Conservation (phyloP, 305 asterid genomes). For the Striga hermonthica region DNA sequence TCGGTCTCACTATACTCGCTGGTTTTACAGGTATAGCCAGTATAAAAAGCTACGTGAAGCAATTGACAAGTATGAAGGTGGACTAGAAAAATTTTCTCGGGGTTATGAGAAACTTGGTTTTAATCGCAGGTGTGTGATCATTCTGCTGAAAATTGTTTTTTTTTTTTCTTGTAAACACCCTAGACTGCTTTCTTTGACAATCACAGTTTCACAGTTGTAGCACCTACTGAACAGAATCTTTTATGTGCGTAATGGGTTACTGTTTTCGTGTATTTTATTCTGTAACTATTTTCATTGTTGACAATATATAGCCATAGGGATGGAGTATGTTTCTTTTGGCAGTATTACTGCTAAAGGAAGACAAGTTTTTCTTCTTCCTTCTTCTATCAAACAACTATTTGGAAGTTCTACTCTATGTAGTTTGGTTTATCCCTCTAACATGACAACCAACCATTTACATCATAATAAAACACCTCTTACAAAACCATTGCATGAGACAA, state of each 20-base stretch:
- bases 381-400: conserved; percentile 22
- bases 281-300: conserved; percentile 21
- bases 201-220: conserved; percentile 28
- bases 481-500: neutral
- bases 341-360: conserved; percentile 15
- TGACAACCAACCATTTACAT: neutral
- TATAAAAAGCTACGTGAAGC: conserved; percentile 73
- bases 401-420: conserved; percentile 5
- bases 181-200: conserved; percentile 12
- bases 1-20: conserved; percentile 22
- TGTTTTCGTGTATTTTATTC: conserved; percentile 12
- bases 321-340: neutral
- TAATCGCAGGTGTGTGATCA: conserved; percentile 65
- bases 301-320: neutral
- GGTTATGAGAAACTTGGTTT: conserved; percentile 96
- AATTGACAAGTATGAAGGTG: conserved; percentile 92
- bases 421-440: conserved; percentile 12
- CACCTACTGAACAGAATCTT: neutral
- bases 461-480: neutral
- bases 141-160: conserved; percentile 27
- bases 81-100: conserved; percentile 88
- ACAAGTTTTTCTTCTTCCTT: conserved; percentile 23
- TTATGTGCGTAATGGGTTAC: conserved; percentile 18
- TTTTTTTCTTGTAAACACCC: conserved; percentile 16
- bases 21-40: conserved; percentile 64